Evolutionary conservation across 352 stramenopile genomes (phyloP).

Genomic region (Globisporangium nodosum): DNA sequence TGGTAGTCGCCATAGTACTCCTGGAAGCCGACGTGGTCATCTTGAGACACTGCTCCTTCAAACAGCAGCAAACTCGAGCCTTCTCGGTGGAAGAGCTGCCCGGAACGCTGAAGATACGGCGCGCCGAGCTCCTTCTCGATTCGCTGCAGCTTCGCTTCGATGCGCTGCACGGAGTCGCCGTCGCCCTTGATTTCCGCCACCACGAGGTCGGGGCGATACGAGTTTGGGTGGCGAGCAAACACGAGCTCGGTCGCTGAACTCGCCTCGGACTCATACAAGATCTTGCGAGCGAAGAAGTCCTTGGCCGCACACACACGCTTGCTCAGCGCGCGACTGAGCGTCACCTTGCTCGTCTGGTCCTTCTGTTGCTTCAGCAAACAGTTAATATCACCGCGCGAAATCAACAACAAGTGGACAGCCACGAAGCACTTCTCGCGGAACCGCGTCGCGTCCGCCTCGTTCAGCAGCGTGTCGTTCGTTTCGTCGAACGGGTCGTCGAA

Average conservation of each 20-base stretch:
- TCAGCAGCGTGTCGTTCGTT: constrained; percentile 62
- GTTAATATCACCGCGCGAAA: constrained; percentile 52
- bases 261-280: constrained; percentile 43
- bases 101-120: constrained; percentile 33
- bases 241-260: constrained; percentile 23
- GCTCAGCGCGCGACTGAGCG: constrained; percentile 68
- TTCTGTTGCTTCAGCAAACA: constrained; percentile 42
- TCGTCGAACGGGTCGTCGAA: constrained; percentile 58
- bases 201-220: constrained; percentile 60
- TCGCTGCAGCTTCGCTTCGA: constrained; percentile 56
- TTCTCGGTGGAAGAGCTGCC: constrained; percentile 49
- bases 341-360: constrained; percentile 55
- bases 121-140: constrained; percentile 65
- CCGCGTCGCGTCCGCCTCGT: constrained; percentile 26
- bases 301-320: constrained; percentile 42
- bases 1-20: constrained; percentile 58
- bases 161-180: constrained; percentile 49
- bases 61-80: constrained; percentile 65
- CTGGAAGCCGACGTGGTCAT: constrained; percentile 65
- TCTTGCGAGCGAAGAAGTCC: constrained; percentile 68
- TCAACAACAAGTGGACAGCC: constrained; percentile 56
- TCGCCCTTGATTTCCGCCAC: constrained; percentile 62
- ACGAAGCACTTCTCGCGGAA: constrained; percentile 64
- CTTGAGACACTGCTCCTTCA: constrained; percentile 56
- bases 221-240: constrained; percentile 55